phyloP scores from a whole-genome alignment of 495 filamentous ascomycete genomes.

The Aspergillus hancockii region DNA sequence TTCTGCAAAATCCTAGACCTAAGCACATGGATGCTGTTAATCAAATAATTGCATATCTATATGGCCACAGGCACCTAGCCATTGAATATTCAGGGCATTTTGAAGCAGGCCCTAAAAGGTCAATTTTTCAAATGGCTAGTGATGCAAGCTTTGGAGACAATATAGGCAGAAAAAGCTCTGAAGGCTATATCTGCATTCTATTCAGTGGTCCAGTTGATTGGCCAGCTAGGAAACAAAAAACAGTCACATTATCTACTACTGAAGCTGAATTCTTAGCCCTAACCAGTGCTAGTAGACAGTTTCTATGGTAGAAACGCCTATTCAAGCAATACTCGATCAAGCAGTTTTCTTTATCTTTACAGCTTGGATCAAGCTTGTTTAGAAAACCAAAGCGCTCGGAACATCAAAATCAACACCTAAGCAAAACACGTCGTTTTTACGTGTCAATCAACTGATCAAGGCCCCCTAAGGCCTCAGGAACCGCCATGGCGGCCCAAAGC shows the following conservation, averaged over 20 bases:
- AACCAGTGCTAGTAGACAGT: constrained; percentile 4
- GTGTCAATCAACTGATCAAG: too few species aligned
- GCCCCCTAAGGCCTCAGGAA: too few species aligned
- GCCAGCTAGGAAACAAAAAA: constrained; percentile 24
- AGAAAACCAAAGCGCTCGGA: too few species aligned
- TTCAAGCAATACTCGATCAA: too few species aligned
- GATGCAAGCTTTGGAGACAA: constrained; percentile 8
- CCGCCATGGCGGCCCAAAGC: too few species aligned
- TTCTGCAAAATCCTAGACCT: constrained; percentile 21
- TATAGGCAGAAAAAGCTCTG: constrained; percentile 17
- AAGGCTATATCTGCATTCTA: constrained; percentile 19
- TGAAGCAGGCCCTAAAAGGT: background rate
- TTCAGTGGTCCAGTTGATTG: constrained; percentile 25
- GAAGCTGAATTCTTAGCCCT: constrained; percentile 22
- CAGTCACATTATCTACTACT: constrained; percentile 23
- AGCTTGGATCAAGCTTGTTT: too few species aligned
- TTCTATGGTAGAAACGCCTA: constrained; percentile 13
- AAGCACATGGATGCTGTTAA: constrained; percentile 16
- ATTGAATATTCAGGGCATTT: too few species aligned
- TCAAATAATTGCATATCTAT: background rate
- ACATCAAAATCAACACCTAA: too few species aligned
- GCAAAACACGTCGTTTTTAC: too few species aligned
- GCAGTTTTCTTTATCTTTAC: too few species aligned
- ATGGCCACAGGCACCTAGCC: too few species aligned
- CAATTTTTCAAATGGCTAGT: too few species aligned